Evolutionary conservation across 441 rosid species (phyloP), one percentile per base, ranked within the genome.

Genomic region (Populus hybrid): DNA sequence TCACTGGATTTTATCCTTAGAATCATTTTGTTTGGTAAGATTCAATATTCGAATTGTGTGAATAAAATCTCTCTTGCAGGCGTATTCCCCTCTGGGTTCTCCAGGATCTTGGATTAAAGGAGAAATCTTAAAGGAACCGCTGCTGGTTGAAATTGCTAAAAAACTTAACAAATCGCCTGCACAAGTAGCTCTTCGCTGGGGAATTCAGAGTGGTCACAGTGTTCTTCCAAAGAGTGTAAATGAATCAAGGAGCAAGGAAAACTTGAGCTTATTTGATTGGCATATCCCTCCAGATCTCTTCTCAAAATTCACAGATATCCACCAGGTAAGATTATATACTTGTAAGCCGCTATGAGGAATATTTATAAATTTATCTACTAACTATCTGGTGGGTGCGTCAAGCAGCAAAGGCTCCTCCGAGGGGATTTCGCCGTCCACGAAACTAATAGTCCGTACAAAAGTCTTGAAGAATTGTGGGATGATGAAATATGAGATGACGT

Each of bases 121-220:
- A 33, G 89, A 90, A 66, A 78, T 86, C 50, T 71, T 90, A 72
- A 83, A 84, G 78, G 87, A 90, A 59, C 87, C 90, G 3, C 65
- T 79, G 33, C 69, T 90, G 77, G 26, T 77, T 61, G 85, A 85
- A 73, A 77, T 80, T 70, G 88, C 90, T 0, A 82, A 81, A 26
- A 82, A 87, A 69, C 83, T 84, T 53, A 76, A 81, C 74, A 90
- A 88, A 70, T 83, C 91, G 4, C 88, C 88, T 5, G 93, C 89
- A 66, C 90, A 88, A 67, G 83, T 87, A 14, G 88, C 91, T n/a
- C 83, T 90, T 65, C 85, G 88, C 1, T 90, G 93, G 93, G 93
- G 90, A 3, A 75, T 88, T 61, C 90, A 90, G 81, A 77, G 80
- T 3, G 86, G 87, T 71, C 93, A 90, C 81, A 87, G 88, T 26